These are phyloP conservation scores for Cantharellus anzutake DNA, from an alignment of 768 basidiomycete species.

Conservation along the genomic window DNA sequence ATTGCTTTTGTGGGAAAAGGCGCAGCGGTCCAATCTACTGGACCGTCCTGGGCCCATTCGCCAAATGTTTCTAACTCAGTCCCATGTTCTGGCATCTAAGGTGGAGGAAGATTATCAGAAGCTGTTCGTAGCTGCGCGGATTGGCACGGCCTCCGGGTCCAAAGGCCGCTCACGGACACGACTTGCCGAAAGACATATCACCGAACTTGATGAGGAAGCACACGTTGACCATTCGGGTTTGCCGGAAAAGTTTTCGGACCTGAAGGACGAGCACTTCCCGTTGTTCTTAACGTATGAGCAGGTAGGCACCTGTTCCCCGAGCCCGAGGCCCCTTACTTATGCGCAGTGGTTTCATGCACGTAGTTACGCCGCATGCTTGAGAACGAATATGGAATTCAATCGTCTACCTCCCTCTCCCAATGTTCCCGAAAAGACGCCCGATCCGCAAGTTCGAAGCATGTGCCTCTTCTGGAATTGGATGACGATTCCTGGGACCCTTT, in stretches of 20 bases:
- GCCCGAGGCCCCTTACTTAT: background rate
- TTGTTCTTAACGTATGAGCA: slow-evolving; percentile 48
- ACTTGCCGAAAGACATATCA: slow-evolving; percentile 14
- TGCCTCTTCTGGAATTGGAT: background rate
- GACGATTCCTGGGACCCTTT: background rate
- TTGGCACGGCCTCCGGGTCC: background rate
- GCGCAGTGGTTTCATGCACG: background rate
- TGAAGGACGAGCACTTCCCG: slow-evolving; percentile 45
- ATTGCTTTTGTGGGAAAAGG: slow-evolving; percentile 2
- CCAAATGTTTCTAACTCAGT: slow-evolving; percentile 9
- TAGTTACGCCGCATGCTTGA: slow-evolving; percentile 33
- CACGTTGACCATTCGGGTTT: slow-evolving; percentile 24
- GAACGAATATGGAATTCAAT: background rate
- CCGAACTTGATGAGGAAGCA: slow-evolving; percentile 26
- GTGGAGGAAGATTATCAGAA: slow-evolving; percentile 48
- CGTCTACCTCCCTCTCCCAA: background rate
- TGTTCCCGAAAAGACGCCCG: too few species aligned
- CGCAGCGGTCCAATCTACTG: background rate
- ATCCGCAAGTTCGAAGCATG: too few species aligned
- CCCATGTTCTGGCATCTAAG: slow-evolving; percentile 32
- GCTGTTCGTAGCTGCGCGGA: slow-evolving; percentile 23
- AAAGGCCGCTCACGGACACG: background rate
- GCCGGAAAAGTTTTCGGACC: slow-evolving; percentile 33
- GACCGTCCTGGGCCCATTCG: background rate
- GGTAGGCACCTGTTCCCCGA: slow-evolving; percentile 18